These are phyloP conservation scores for Calonectria hongkongensis DNA, from an alignment of 2,329 filamentous ascomycete genomes.

Conservation along the genomic window DNA sequence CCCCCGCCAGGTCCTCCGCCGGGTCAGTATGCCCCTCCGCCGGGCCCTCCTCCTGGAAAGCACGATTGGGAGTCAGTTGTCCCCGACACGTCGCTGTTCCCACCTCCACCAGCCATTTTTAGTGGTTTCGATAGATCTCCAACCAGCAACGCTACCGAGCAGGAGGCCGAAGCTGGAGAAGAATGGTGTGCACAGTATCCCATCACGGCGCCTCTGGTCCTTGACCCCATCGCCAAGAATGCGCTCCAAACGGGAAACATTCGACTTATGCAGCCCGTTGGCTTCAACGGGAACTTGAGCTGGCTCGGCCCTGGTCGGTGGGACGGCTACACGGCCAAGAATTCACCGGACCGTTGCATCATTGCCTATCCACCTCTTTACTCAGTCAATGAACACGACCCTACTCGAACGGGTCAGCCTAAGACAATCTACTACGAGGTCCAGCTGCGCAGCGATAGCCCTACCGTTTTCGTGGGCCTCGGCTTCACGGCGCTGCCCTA, in stretches of 20 bases:
- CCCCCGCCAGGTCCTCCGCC: slow-evolving; percentile 59
- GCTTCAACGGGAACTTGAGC: slow-evolving; percentile 68
- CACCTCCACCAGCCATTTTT: slow-evolving; percentile 82
- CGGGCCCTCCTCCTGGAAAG: slow-evolving; percentile 62
- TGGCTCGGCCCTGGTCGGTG: slow-evolving; percentile 71
- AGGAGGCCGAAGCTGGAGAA: slow-evolving; percentile 78
- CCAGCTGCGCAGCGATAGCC: slow-evolving; percentile 68
- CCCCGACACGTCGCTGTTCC: slow-evolving; percentile 82
- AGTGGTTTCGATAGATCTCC: slow-evolving; percentile 78
- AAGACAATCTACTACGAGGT: slow-evolving; percentile 85
- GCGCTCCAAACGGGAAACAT: slow-evolving; percentile 73
- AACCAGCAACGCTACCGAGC: slow-evolving; percentile 80
- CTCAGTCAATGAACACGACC: slow-evolving; percentile 74
- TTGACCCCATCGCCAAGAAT: slow-evolving; percentile 66
- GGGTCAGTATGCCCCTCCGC: slow-evolving; percentile 56
- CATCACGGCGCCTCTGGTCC: slow-evolving; percentile 72
- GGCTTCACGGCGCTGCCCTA: slow-evolving; percentile 85
- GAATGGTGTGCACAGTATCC: slow-evolving; percentile 79
- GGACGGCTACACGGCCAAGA: slow-evolving; percentile 63
- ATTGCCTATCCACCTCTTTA: slow-evolving; percentile 83
- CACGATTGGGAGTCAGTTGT: slow-evolving; percentile 84
- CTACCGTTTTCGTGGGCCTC: slow-evolving; percentile 74
- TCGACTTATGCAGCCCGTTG: slow-evolving; percentile 70
- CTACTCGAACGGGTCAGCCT: slow-evolving; percentile 63
- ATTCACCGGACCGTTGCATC: slow-evolving; percentile 77